Conservation (phyloP, 805 yeast genomes). For the Tetrapisispora arboricola region DNA sequence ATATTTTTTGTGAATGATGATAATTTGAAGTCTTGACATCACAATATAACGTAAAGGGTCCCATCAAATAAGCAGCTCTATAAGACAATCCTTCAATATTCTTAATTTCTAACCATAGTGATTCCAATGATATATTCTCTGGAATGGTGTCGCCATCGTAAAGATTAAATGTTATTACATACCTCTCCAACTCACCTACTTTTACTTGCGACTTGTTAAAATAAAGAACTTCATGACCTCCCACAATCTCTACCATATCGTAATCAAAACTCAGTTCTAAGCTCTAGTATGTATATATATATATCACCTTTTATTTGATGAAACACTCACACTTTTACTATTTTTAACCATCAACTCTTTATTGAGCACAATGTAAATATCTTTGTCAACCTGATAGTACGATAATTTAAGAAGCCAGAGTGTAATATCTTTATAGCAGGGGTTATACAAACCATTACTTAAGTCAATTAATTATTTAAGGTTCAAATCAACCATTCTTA, state of each 20-base stretch:
- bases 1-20: slow-evolving; percentile 38
- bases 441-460: no score
- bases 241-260: not conserved
- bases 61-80: slow-evolving; percentile 65
- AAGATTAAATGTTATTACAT: slow-evolving; percentile 40
- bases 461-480: no score
- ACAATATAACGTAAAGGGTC: slow-evolving; percentile 65
- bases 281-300: no score
- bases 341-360: no score
- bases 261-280: no score
- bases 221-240: slow-evolving; percentile 1
- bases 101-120: slow-evolving; percentile 47
- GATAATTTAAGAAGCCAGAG: no score
- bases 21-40: slow-evolving; percentile 53
- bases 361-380: no score
- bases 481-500: no score
- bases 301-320: no score
- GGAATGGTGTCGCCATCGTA: slow-evolving; percentile 24
- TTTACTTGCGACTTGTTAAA: slow-evolving; percentile 27
- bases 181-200: slow-evolving; percentile 53
- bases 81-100: slow-evolving; percentile 40
- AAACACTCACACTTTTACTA: no score
- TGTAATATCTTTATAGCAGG: no score
- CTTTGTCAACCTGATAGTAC: no score
- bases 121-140: slow-evolving; percentile 17